phyloP scores from a whole-genome alignment of 306 rosid genomes.

The Rosa multiflora region DNA sequence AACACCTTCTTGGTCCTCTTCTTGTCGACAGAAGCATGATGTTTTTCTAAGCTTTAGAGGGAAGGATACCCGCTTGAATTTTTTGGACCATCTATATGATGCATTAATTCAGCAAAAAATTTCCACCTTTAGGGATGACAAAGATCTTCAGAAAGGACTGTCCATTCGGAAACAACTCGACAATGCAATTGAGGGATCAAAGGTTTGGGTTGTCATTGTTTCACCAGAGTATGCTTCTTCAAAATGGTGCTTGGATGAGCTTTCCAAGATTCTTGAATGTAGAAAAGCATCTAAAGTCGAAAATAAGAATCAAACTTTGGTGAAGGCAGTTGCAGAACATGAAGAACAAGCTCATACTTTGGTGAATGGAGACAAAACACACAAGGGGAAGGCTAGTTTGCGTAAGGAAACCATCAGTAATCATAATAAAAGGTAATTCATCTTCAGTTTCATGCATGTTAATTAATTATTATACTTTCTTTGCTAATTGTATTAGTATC shows the following conservation, averaged over 20 bases:
- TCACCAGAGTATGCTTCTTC: background rate
- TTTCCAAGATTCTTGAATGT: background rate
- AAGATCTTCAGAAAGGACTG: background rate
- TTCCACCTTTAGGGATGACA: background rate
- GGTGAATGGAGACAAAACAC: background rate
- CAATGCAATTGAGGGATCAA: background rate
- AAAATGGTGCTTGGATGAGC: background rate
- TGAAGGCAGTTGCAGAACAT: background rate
- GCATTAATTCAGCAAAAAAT: background rate
- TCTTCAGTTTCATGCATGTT: background rate
- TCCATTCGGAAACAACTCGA: background rate
- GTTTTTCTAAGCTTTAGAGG: constrained; percentile 2
- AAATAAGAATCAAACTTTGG: no score
- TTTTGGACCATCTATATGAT: background rate
- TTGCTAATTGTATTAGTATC: no score
- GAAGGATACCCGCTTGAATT: background rate
- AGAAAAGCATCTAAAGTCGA: background rate
- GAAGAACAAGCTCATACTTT: background rate
- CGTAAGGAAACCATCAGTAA: background rate
- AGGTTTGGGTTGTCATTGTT: background rate
- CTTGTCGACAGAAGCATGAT: background rate
- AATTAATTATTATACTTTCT: no score
- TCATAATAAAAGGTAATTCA: background rate
- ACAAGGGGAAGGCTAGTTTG: background rate
- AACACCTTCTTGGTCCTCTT: background rate